Evolutionary conservation across 2,329 filamentous ascomycete species (phyloP), one percentile per base, ranked within the genome.

Genomic region (Colletotrichum sp.): DNA sequence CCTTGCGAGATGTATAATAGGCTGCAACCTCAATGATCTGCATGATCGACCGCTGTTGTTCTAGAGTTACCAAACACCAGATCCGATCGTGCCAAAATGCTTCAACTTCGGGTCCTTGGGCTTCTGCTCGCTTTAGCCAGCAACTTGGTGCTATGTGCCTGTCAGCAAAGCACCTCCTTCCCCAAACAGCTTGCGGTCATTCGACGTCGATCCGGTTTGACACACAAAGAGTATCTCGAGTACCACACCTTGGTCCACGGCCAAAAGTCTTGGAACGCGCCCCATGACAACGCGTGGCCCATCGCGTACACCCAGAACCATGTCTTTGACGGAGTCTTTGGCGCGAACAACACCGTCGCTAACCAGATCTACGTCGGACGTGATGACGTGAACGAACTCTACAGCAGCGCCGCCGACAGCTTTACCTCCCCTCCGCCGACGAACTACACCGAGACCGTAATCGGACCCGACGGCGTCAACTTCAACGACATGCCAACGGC

Each of bases 321-420:
- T 18, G 64, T 72, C n/a, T 72, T 72, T 26, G 71, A 72, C 71
- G 52, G 55, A 6, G 71, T 39, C 13, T 72, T 72, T 18, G 71
- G 71, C 18, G 64, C 71, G 7, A 73, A 73, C 13, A 63, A 73
- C 9, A 73, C 55, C 55, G 65, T 73, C n/a, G 48, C 36, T 1
- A 69, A 73, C 28, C 71, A 73, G n/a, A 28, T 68, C 24, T 73
- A 63, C 12, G 71, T 73, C 36, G 71, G 71, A 13, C 63, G 70
- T 9, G 63, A 72, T 24, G 63, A 72, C 3, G 64, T 72, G 3
- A 55, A 22, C 15, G 70, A 72, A 26, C 52, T 72, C 1, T 72
- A 67, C 26, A 72, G 68, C 39, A 64, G 68, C 68, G 24, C 68
- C 2, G 39, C 68, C 4, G 26, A n/a, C 9, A 34, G 59, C 4